These are phyloP conservation scores for Umbelopsis vinacea DNA, from an alignment of 192 early-diverging fungal genomes.

Conservation along the genomic window DNA sequence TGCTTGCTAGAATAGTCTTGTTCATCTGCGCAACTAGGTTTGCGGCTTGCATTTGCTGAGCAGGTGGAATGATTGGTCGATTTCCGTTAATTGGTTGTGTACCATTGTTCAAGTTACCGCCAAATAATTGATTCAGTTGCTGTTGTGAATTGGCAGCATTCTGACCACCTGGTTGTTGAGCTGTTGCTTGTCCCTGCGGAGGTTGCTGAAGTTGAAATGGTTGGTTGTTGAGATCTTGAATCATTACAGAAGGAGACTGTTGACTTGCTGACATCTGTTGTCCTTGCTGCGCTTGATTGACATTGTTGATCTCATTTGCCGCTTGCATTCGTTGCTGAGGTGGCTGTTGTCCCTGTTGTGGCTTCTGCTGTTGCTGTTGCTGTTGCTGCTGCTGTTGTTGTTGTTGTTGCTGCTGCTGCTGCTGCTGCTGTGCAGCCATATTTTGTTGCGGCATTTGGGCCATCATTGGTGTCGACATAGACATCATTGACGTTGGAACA, in stretches of 20 bases:
- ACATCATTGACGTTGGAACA: conserved; percentile 14
- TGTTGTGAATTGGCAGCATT: conserved; percentile 15
- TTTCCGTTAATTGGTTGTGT: not conserved
- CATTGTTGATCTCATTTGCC: not conserved
- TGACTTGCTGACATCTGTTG: conserved; percentile 11
- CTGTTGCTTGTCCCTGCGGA: conserved; percentile 7
- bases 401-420: conserved; percentile 24
- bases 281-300: conserved; percentile 1
- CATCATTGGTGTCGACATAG: conserved; percentile 1
- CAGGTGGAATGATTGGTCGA: conserved; percentile 3
- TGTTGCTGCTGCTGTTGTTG: conserved; percentile 15
- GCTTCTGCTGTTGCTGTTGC: conserved; percentile 18
- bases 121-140: conserved; percentile 3
- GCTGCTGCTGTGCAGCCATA: conserved; percentile 1
- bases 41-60: conserved; percentile 29
- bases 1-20: not conserved
- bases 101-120: not conserved
- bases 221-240: conserved; percentile 4
- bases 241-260: conserved; percentile 3
- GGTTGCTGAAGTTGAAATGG: conserved; percentile 22
- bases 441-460: conserved; percentile 5
- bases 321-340: not conserved
- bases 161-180: conserved; percentile 1
- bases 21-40: conserved; percentile 17
- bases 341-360: conserved; percentile 20